phyloP scores from a whole-genome alignment of 805 yeast genomes.

The Nakazawaea holstii region DNA sequence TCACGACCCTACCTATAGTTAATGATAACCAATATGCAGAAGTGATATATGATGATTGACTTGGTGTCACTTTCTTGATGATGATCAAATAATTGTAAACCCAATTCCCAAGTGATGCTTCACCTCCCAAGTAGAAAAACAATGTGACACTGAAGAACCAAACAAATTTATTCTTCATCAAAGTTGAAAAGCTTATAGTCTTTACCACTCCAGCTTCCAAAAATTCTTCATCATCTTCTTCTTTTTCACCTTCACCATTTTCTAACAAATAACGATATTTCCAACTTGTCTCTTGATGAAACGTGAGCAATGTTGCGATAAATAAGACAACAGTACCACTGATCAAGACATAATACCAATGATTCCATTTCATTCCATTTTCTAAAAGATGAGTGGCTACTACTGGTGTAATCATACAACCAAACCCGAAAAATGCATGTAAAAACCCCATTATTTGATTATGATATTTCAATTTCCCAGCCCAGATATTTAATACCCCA shows the following conservation, averaged over 20 bases:
- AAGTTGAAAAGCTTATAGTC: conserved; percentile 13
- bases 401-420: conserved; percentile 48
- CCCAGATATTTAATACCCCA: conserved; percentile 36
- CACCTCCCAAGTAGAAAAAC: conserved; percentile 48
- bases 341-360: conserved; percentile 36
- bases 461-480: conserved; percentile 40
- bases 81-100: conserved; percentile 40
- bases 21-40: conserved; percentile 47
- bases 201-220: conserved; percentile 10
- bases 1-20: conserved; percentile 39
- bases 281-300: conserved; percentile 38
- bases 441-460: conserved; percentile 48
- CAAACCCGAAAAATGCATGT: conserved; percentile 51
- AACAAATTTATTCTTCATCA: conserved; percentile 30
- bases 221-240: background rate
- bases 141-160: conserved; percentile 37
- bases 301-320: conserved; percentile 22
- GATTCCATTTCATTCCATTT: conserved; percentile 36
- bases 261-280: conserved; percentile 31
- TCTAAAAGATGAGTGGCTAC: conserved; percentile 36
- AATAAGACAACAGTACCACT: conserved; percentile 22
- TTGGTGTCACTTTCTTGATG: conserved; percentile 31
- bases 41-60: conserved; percentile 39
- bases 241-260: background rate
- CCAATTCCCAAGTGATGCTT: conserved; percentile 52